Conservation (phyloP, 805 yeast genomes). For the Diddensiella transvaalensis region DNA sequence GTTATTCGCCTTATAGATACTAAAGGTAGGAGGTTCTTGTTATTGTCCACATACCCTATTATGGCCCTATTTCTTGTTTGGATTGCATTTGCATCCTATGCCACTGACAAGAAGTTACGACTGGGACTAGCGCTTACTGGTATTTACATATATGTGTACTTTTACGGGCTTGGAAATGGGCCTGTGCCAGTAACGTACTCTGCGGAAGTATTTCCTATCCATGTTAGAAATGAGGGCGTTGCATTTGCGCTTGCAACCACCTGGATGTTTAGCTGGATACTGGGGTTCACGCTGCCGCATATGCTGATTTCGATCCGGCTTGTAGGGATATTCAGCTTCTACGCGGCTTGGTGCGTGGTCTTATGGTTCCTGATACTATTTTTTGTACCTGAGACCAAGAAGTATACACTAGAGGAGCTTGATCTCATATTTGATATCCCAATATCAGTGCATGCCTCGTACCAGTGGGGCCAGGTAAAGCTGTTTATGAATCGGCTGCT, state of each 20-base stretch:
- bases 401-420: slow-evolving; percentile 68
- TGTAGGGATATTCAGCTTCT: slow-evolving; percentile 67
- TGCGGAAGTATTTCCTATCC: slow-evolving; percentile 76
- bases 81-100: slow-evolving; percentile 20
- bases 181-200: slow-evolving; percentile 86
- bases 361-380: slow-evolving; percentile 58
- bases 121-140: slow-evolving; percentile 63
- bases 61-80: slow-evolving; percentile 18
- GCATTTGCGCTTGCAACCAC: slow-evolving; percentile 62
- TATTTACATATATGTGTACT: slow-evolving; percentile 57
- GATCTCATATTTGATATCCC: slow-evolving; percentile 65
- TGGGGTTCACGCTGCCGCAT: slow-evolving; percentile 49
- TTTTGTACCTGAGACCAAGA: slow-evolving; percentile 63
- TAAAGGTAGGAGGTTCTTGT: slow-evolving; percentile 15
- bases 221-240: slow-evolving; percentile 74
- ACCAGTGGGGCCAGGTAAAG: background rate
- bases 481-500: background rate
- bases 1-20: slow-evolving; percentile 15
- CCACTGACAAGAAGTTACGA: slow-evolving; percentile 34
- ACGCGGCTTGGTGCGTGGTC: slow-evolving; percentile 80
- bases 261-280: slow-evolving; percentile 50
- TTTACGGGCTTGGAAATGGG: slow-evolving; percentile 69
- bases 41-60: slow-evolving; percentile 15
- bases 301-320: slow-evolving; percentile 68
- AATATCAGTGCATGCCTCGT: slow-evolving; percentile 38